These are phyloP conservation scores for Ceratobasidium papillatum DNA, from an alignment of 1,284 basidiomycete species.

Conservation along the genomic window DNA sequence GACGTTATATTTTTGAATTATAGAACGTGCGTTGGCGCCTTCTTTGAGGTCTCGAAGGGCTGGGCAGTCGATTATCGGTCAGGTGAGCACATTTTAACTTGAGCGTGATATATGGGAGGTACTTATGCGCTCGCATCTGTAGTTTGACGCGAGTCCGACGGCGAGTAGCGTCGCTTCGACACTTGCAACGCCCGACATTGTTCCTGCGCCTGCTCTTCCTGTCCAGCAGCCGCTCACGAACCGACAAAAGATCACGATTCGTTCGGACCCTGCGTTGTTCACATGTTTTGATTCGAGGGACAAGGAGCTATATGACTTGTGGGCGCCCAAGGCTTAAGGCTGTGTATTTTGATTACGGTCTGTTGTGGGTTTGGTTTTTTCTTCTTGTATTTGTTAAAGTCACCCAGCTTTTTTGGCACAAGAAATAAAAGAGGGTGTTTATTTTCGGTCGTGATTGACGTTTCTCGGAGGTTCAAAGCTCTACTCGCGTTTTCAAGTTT, in stretches of 20 bases:
- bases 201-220: neutral
- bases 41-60: slow-evolving; percentile 25
- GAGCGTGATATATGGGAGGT: neutral
- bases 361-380: neutral
- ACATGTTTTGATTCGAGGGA: slow-evolving; percentile 41
- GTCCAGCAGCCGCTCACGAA: neutral
- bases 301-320: slow-evolving; percentile 41
- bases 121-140: neutral
- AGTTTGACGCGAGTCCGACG: slow-evolving; percentile 29
- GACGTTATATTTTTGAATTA: neutral
- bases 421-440: no score
- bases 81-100: neutral
- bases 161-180: slow-evolving; percentile 21
- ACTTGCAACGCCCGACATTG: slow-evolving; percentile 11
- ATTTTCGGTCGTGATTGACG: no score
- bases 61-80: slow-evolving; percentile 25
- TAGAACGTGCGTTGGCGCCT: slow-evolving; percentile 33
- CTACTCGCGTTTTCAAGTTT: no score
- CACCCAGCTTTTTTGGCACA: no score
- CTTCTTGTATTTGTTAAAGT: neutral
- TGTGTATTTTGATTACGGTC: neutral
- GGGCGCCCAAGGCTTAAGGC: slow-evolving; percentile 36
- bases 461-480: no score
- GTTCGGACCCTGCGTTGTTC: slow-evolving; percentile 36
- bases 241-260: slow-evolving; percentile 32